These are phyloP conservation scores for Papiliotrema laurentii DNA, from an alignment of 1,284 basidiomycete genomes.

Conservation along the genomic window DNA sequence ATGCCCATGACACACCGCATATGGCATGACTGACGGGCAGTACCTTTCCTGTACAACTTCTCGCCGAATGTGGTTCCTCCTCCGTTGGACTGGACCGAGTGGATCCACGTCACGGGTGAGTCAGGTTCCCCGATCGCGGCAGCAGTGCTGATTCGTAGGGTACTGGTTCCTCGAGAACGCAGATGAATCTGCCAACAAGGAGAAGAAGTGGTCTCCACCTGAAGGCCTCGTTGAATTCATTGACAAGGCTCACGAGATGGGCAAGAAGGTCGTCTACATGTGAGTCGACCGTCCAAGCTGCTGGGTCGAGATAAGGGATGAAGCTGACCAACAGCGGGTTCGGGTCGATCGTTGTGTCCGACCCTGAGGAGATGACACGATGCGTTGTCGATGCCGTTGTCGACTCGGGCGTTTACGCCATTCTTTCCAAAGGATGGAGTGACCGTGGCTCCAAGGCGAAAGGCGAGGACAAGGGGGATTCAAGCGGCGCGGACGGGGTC, in stretches of 20 bases:
- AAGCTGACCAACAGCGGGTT: constrained; percentile 59
- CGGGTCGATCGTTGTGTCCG: constrained; percentile 95
- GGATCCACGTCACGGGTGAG: constrained; percentile 88
- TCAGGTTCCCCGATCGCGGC: constrained; percentile 1
- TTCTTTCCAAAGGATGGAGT: constrained; percentile 97
- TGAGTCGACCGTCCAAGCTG: constrained; percentile 9
- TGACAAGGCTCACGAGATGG: constrained; percentile 62
- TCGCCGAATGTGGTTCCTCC: constrained; percentile 81
- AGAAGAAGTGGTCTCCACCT: constrained; percentile 83
- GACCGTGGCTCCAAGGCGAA: constrained; percentile 69
- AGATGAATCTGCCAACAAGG: constrained; percentile 61
- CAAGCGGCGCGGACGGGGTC: constrained; percentile 39
- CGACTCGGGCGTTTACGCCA: constrained; percentile 78
- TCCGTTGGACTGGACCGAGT: constrained; percentile 95
- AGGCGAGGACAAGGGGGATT: constrained; percentile 12
- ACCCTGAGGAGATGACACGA: constrained; percentile 85
- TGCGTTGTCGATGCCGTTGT: constrained; percentile 84
- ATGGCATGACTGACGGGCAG: constrained; percentile 42
- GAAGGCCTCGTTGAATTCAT: constrained; percentile 76
- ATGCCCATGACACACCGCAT: not conserved
- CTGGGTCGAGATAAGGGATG: not conserved
- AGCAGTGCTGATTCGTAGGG: constrained; percentile 50
- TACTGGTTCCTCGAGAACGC: constrained; percentile 95
- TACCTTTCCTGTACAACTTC: constrained; percentile 97
- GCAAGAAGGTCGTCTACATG: constrained; percentile 93